phyloP scores from a whole-genome alignment of 106 monocot species.

The Allium cepa region DNA sequence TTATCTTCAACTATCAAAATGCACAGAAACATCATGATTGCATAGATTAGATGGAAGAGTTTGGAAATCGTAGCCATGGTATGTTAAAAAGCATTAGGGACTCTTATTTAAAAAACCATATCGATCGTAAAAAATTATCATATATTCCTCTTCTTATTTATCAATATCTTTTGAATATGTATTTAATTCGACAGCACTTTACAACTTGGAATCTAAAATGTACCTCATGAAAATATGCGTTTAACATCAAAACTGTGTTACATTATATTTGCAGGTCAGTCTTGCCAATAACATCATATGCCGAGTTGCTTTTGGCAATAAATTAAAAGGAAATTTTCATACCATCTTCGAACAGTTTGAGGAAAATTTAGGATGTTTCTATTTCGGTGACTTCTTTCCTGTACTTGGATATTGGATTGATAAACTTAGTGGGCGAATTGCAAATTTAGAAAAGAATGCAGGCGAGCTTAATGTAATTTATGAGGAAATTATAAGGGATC shows the following conservation, averaged over 20 bases:
- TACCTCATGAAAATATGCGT: too few species aligned
- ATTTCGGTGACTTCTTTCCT: slow-evolving; percentile 31
- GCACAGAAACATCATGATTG: too few species aligned
- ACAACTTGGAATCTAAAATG: neutral
- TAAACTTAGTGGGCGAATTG: slow-evolving; percentile 6
- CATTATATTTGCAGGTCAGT: slow-evolving; percentile 18
- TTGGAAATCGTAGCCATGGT: too few species aligned
- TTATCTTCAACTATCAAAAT: too few species aligned
- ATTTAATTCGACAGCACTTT: too few species aligned
- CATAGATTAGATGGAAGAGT: too few species aligned
- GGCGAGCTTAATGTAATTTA: slow-evolving; percentile 11
- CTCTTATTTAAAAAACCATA: too few species aligned
- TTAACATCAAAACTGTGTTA: neutral
- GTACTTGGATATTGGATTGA: slow-evolving; percentile 21
- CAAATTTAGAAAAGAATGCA: neutral
- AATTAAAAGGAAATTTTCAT: neutral
- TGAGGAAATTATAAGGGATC: slow-evolving; percentile 17
- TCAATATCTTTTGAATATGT: too few species aligned
- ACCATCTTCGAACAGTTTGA: neutral
- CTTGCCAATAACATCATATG: slow-evolving; percentile 5
- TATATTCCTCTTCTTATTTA: too few species aligned
- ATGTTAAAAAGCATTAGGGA: too few species aligned
- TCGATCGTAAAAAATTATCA: too few species aligned
- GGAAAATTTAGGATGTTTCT: neutral
- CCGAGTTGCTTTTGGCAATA: slow-evolving; percentile 3